Conservation (phyloP, 306 rosid species). For the Corylus americana region DNA sequence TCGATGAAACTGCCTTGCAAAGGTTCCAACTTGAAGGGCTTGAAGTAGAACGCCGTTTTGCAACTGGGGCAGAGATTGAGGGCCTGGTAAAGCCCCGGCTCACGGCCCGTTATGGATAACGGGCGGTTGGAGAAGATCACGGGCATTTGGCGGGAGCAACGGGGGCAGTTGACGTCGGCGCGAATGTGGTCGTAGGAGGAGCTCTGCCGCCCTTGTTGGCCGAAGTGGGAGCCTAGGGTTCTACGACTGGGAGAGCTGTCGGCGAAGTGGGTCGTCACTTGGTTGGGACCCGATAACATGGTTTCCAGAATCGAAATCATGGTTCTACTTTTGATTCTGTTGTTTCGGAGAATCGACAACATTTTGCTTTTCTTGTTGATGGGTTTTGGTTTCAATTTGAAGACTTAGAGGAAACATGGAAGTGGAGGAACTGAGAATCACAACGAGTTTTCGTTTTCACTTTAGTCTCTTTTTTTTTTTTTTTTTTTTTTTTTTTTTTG, state of each 20-base stretch:
- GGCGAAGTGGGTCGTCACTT: not conserved
- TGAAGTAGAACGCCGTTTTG: conserved; percentile 64
- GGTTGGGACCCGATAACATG: not conserved
- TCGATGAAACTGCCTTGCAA: conserved; percentile 64
- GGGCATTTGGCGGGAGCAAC: conserved; percentile 52
- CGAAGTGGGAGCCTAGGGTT: conserved; percentile 4
- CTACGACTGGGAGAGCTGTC: not conserved
- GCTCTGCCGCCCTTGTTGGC: conserved; percentile 6
- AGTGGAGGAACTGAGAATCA: not conserved
- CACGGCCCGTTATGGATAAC: conserved; percentile 49
- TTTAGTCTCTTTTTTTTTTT: too few relatives aligned
- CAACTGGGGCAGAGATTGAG: conserved; percentile 62
- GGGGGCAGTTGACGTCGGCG: conserved; percentile 62
- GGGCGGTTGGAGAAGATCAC: conserved; percentile 71
- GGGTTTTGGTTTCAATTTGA: not conserved
- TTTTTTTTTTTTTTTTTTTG: too few relatives aligned
- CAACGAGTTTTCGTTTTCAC: too few relatives aligned
- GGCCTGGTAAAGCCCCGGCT: conserved; percentile 58
- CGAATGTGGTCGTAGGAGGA: conserved; percentile 49
- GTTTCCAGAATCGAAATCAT: conserved; percentile 14
- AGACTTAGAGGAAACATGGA: not conserved
- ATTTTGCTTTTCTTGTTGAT: not conserved
- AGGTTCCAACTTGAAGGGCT: conserved; percentile 64
- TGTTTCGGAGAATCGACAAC: not conserved
- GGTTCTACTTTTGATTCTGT: not conserved